A percentile compares a stretch with the other conserved stretches of the same genome.
Evolutionary conservation across 345 rosid genomes (phyloP).

Genomic region (Erodium maritimum): DNA sequence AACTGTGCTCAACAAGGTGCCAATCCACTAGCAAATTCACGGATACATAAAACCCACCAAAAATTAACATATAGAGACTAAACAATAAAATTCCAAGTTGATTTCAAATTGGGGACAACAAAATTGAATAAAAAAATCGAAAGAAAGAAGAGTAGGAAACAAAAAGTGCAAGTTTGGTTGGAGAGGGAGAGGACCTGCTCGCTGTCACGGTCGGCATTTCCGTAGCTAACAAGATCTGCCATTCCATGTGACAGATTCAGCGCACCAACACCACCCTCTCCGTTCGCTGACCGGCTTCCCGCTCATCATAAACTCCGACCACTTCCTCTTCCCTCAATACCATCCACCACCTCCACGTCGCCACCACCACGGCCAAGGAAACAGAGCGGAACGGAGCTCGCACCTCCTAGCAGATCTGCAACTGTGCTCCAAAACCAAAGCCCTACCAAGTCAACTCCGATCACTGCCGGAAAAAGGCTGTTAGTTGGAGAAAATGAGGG

Average conservation of each 20-base stretch:
- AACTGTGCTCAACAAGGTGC: too few species aligned
- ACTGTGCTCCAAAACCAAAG: too few species aligned
- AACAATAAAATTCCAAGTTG: too few species aligned
- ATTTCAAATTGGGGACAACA: too few species aligned
- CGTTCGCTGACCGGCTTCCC: constrained; percentile 73
- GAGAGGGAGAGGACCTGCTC: constrained; percentile 45
- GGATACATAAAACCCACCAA: too few species aligned
- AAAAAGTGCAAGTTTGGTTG: background rate
- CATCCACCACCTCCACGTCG: constrained; percentile 7
- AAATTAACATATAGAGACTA: too few species aligned
- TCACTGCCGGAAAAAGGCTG: too few species aligned
- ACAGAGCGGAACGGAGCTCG: too few species aligned
- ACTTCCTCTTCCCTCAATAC: constrained; percentile 24
- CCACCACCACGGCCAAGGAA: background rate
- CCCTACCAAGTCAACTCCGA: too few species aligned
- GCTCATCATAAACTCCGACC: constrained; percentile 56
- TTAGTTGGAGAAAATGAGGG: too few species aligned
- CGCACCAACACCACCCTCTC: constrained; percentile 54
- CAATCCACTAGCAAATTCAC: too few species aligned
- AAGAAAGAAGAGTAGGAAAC: background rate
- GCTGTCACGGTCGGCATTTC: constrained; percentile 70
- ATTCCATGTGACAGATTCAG: constrained; percentile 86
- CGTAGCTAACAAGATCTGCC: constrained; percentile 96
- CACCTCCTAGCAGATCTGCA: too few species aligned
- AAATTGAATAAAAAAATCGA: background rate